A percentile compares a stretch with the other conserved stretches of the same genome.
phyloP scores from a whole-genome alignment of 352 stramenopile species.

The Phytophthora podocarpi region DNA sequence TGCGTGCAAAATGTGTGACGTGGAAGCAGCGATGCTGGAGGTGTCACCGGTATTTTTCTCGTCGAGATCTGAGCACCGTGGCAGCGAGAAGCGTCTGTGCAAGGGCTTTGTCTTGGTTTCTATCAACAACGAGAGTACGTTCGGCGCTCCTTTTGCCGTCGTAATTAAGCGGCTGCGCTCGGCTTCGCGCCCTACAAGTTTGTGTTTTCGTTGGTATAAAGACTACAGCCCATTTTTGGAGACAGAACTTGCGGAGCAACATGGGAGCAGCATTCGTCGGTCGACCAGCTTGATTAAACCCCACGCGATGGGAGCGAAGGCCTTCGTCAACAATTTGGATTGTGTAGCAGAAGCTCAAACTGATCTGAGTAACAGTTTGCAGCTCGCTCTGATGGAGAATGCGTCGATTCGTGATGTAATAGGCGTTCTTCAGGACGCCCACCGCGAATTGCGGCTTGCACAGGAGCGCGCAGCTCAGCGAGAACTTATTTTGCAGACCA shows the following conservation, averaged over 20 bases:
- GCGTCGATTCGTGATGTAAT: slow-evolving; percentile 78
- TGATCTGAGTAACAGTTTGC: slow-evolving; percentile 64
- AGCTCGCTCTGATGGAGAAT: slow-evolving; percentile 79
- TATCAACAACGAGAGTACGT: slow-evolving; percentile 84
- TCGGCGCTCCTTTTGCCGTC: slow-evolving; percentile 53
- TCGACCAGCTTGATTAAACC: slow-evolving; percentile 18
- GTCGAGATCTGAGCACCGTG: slow-evolving; percentile 33
- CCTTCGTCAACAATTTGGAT: slow-evolving; percentile 58
- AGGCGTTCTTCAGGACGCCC: slow-evolving; percentile 50
- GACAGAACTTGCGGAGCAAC: slow-evolving; percentile 52
- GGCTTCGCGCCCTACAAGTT: slow-evolving; percentile 64
- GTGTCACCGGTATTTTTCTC: slow-evolving; percentile 67
- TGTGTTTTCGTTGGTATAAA: slow-evolving; percentile 84
- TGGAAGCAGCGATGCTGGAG: slow-evolving; percentile 77
- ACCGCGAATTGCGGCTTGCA: slow-evolving; percentile 46
- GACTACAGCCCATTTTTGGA: slow-evolving; percentile 82
- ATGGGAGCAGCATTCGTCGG: slow-evolving; percentile 4
- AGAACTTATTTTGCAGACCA: slow-evolving; percentile 33
- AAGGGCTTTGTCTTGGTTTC: slow-evolving; percentile 79
- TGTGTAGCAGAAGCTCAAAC: slow-evolving; percentile 64
- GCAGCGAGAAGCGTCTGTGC: slow-evolving; percentile 60
- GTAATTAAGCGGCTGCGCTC: slow-evolving; percentile 61
- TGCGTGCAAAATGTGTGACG: slow-evolving; percentile 61
- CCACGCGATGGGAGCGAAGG: slow-evolving; percentile 18
- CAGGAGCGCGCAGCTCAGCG: slow-evolving; percentile 32